Evolutionary conservation across 179 eudicot species (phyloP).

Genomic region (Gypsophila paniculata): DNA sequence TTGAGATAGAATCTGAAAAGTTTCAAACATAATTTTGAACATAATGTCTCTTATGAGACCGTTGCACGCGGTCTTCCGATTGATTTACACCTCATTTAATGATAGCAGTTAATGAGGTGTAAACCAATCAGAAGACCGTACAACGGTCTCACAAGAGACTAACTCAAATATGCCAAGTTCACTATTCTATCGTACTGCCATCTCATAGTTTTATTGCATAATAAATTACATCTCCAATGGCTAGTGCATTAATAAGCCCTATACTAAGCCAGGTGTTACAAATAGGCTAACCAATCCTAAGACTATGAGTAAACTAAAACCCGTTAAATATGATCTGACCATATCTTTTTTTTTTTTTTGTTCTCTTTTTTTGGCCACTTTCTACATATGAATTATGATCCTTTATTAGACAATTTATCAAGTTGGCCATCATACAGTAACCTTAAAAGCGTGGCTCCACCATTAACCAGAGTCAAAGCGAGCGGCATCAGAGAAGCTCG

Average conservation of each 20-base stretch:
- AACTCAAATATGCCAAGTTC: too few species aligned
- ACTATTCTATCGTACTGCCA: too few species aligned
- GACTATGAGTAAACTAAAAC: neutral
- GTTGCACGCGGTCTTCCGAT: too few species aligned
- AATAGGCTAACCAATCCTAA: constrained; percentile 2
- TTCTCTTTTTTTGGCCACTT: neutral
- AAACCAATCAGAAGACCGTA: too few species aligned
- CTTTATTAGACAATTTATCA: neutral
- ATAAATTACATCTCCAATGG: neutral
- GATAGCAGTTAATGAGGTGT: too few species aligned
- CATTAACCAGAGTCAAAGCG: neutral
- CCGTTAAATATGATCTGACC: neutral
- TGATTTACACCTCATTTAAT: too few species aligned
- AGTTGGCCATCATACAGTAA: too few species aligned
- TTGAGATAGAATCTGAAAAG: too few species aligned
- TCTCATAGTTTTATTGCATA: neutral
- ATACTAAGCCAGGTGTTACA: neutral
- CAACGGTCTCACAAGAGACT: too few species aligned
- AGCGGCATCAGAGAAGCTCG: neutral
- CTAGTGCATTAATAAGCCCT: neutral
- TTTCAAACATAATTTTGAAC: too few species aligned
- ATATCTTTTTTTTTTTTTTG: too few species aligned
- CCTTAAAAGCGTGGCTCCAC: neutral
- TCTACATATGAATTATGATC: neutral
- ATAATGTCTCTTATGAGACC: too few species aligned